Base-by-base conservation (phyloP, 2,329 filamentous ascomycete genomes). In the Colletotrichum sp. region DNA sequence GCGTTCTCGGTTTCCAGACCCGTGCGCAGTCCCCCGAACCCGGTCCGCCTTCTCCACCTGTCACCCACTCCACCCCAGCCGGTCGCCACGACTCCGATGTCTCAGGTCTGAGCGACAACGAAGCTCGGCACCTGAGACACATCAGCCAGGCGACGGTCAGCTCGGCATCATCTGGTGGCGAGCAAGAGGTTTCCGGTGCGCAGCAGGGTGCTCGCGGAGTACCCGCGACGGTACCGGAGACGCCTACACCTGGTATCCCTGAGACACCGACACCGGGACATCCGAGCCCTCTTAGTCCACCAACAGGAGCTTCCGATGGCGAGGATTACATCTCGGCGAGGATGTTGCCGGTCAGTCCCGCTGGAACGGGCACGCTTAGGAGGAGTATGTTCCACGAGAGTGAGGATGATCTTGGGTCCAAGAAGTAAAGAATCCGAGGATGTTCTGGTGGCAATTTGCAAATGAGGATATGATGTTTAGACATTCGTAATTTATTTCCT, bases 321-420 rank as follows among this genome's bases (percentile, higher is more conserved):
- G 78, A 79, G 7, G 81, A 83, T 69, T 82, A 83, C 49, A 52
- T 83, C 12, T 77, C 73, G 49, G 77, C 79, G 44, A 78, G 75
- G 71, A 72, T 75, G 66, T 16, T 68, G 71, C 72, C 70, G 24
- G 71, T 79, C 16, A 76, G 72, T 30, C 69, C 76, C 13, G 66
- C 75, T 28, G 69, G 68, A 12, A 76, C 68, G 39, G 62, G 63
- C n/a, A 74, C 76, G 6, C 62, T 83, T n/a, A 80, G 86, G 68
- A 85, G 81, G 80, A 88, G 86, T 32, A 83, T 86, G 52, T 88
- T 88, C 57, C 80, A 81, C 8, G 87, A 87, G 78, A 84, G 82
- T n/a, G 81, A 82, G 32, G 86, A 87, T 55, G 86, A 88, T 78
- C 60, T 76, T 8, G 66, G 75, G 3, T 59, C 72, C 2, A 62